Evolutionary conservation across 2,329 filamentous ascomycete genomes (phyloP).

Genomic region (Colletotrichum sp.): DNA sequence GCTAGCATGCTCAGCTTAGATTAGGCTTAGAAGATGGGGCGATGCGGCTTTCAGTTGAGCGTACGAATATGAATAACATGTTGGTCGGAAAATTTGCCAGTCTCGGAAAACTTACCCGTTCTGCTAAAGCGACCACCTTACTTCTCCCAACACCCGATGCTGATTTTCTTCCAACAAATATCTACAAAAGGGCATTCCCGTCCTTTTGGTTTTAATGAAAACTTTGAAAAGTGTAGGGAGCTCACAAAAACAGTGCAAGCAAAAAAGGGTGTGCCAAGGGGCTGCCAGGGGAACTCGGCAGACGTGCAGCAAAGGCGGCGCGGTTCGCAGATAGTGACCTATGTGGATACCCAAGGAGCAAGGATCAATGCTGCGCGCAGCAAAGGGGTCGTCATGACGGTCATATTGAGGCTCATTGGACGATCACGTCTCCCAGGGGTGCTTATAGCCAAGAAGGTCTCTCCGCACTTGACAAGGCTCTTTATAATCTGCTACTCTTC

Average conservation of each 20-base stretch:
- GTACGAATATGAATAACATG: not conserved
- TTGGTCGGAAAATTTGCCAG: not conserved
- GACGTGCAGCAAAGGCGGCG: not conserved
- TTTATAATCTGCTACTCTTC: not conserved
- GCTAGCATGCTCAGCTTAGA: not conserved
- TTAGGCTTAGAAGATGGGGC: not conserved
- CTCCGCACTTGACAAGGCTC: not conserved
- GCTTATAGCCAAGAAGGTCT: not conserved
- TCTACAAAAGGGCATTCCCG: not conserved
- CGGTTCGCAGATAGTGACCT: not conserved
- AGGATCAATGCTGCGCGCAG: not conserved
- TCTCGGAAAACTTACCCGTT: not conserved
- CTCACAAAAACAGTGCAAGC: not conserved
- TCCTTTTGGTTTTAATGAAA: not conserved
- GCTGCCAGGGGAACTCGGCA: not conserved
- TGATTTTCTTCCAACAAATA: rapidly evolving
- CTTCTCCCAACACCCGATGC: not conserved
- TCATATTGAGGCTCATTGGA: not conserved
- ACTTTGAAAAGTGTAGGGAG: not conserved
- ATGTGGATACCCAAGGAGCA: not conserved
- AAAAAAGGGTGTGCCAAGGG: not conserved
- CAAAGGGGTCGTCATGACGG: not conserved
- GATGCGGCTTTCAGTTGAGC: not conserved
- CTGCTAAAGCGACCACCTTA: not conserved
- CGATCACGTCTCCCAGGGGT: not conserved